These are phyloP conservation scores for Rhizophagus clarus DNA, from an alignment of 192 early-diverging fungal species.

Conservation along the genomic window DNA sequence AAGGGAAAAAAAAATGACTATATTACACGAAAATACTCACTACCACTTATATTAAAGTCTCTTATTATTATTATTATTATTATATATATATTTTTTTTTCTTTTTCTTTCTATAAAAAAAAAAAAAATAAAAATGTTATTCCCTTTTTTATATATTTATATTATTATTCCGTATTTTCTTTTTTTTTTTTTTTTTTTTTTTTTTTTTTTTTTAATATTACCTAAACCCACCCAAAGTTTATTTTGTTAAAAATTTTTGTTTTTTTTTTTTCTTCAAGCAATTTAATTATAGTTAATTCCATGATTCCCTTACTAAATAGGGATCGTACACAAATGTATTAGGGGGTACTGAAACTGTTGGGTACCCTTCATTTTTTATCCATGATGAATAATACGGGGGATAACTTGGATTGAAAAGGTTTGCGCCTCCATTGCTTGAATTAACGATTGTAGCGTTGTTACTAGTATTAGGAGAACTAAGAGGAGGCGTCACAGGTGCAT, in stretches of 20 bases:
- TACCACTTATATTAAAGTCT: too few relatives aligned
- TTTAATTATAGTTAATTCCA: background rate
- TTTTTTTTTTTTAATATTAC: background rate
- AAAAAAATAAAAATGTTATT: too few relatives aligned
- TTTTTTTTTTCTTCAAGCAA: background rate
- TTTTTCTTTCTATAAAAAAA: too few relatives aligned
- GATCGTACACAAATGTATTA: slow-evolving; percentile 7
- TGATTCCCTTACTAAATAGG: background rate
- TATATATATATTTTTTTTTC: background rate
- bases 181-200: background rate
- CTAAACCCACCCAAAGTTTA: background rate
- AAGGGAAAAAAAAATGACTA: too few relatives aligned
- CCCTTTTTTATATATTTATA: too few relatives aligned
- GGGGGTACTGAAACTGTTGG: background rate
- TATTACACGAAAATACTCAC: too few relatives aligned
- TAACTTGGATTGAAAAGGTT: background rate
- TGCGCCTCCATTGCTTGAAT: background rate
- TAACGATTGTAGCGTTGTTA: background rate
- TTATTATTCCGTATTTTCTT: background rate
- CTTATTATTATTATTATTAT: background rate
- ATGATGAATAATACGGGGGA: background rate
- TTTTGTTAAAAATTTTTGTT: background rate
- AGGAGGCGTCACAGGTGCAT: slow-evolving; percentile 23
- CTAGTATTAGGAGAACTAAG: slow-evolving; percentile 16
- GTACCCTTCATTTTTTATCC: slow-evolving; percentile 16